Evolutionary conservation across 2,329 filamentous ascomycete genomes (phyloP), one percentile per base, ranked within the genome.

Genomic region (Alternaria longipes): DNA sequence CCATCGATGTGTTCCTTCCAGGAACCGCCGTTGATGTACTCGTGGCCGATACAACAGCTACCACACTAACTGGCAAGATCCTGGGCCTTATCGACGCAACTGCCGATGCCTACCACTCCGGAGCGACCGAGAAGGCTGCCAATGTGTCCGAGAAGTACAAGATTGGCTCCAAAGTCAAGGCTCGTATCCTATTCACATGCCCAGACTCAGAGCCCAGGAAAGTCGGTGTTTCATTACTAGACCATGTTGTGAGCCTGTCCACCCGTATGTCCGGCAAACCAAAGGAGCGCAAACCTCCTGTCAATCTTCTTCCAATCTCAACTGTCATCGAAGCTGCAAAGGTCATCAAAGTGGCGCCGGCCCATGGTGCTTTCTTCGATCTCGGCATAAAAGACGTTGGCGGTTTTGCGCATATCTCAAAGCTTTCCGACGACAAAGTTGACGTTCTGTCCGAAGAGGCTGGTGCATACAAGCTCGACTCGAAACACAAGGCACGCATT

Each of bases 321-420:
- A 88, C 91, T 0, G 87, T 91, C 45, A 82, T 97, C 26, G 89
- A 94, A 47, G 86, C 90, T 67, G 92, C 91, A 58, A 93, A 88
- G 38, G 89, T 99, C 8, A 86, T 89, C 54, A 91, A 91, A 67
- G 92, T 97, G 3, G 91, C 96, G 67, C 84, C 89, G 5, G 89
- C 90, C 3, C 87, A 94, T 62, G 96, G 95, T 54, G 83, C 97
- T 3, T 97, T 96, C 72, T 84, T 94, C 16, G 87, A 91, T 67
- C 80, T 94, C 26, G 89, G 89, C 3, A 80, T 90, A 6, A 83
- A 86, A 41, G 87, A 89, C 30, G 83, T 94, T 3, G 83, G 87
- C n/a, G 92, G 92, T 9, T 99, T 97, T 73, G 93, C 96, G 22
- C 95, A 99, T 78, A 96, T 99, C 66, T 99, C 95, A 1, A 88